A percentile compares a stretch with the other conserved stretches of the same genome.
These are phyloP conservation scores for Acacia pycnantha DNA, from an alignment of 331 rosid genomes.

Conservation along the genomic window DNA sequence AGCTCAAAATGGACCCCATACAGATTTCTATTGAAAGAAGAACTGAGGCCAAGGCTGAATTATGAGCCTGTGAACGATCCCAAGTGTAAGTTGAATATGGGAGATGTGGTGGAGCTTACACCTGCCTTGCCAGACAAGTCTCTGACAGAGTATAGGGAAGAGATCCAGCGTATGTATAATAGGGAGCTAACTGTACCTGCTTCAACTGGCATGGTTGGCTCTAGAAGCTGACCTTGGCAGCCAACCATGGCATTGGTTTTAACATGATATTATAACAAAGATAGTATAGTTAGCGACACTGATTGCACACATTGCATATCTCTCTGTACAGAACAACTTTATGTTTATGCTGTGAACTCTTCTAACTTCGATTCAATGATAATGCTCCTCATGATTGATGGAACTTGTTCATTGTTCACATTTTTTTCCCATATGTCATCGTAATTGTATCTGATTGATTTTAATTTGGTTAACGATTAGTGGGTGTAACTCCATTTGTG, in stretches of 20 bases:
- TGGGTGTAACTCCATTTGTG: neutral
- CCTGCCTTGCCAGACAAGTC: slow-evolving; percentile 81
- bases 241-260: slow-evolving; percentile 25
- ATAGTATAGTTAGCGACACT: slow-evolving; percentile 23
- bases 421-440: neutral
- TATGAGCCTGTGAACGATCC: slow-evolving; percentile 67
- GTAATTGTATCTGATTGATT: neutral
- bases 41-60: slow-evolving; percentile 84
- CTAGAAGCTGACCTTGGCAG: slow-evolving; percentile 60
- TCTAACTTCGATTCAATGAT: slow-evolving; percentile 52
- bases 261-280: neutral
- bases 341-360: slow-evolving; percentile 40
- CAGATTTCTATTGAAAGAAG: slow-evolving; percentile 86
- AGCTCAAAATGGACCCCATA: slow-evolving; percentile 68
- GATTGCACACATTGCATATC: slow-evolving; percentile 31
- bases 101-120: slow-evolving; percentile 89
- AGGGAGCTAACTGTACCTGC: slow-evolving; percentile 61
- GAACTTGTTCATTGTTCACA: neutral
- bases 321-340: slow-evolving; percentile 49
- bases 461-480: neutral
- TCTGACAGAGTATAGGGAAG: slow-evolving; percentile 88
- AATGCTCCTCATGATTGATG: slow-evolving; percentile 34
- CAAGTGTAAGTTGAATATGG: slow-evolving; percentile 81
- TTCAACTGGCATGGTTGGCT: slow-evolving; percentile 55
- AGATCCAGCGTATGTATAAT: slow-evolving; percentile 92